Conservation (phyloP, 805 yeast genomes). For the Candida takata region DNA sequence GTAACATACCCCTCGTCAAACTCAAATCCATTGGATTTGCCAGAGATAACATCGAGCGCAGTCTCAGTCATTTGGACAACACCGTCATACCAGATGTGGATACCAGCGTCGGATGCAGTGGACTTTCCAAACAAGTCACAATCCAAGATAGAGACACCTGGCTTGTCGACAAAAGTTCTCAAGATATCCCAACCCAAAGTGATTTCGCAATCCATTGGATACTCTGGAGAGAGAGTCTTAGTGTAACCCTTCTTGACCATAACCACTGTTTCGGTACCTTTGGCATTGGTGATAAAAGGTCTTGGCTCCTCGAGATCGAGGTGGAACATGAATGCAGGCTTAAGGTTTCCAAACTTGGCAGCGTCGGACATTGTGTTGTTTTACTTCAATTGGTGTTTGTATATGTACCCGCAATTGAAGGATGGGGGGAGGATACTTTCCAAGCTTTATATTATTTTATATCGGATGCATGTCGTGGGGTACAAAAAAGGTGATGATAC, state of each 20-base stretch:
- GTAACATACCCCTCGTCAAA: slow-evolving; percentile 45
- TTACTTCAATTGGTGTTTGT: no score
- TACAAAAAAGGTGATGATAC: no score
- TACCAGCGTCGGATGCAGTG: slow-evolving; percentile 33
- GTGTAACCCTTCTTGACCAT: slow-evolving; percentile 29
- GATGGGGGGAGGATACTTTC: no score
- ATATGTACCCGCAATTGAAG: no score
- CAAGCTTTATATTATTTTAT: no score
- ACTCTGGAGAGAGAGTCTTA: slow-evolving; percentile 28
- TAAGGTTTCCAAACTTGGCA: slow-evolving; percentile 14
- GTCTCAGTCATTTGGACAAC: slow-evolving; percentile 33
- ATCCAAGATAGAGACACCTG: slow-evolving; percentile 34
- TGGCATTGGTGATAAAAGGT: slow-evolving; percentile 21
- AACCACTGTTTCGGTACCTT: slow-evolving; percentile 26
- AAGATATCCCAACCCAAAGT: slow-evolving; percentile 43
- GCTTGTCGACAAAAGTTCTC: slow-evolving; percentile 24
- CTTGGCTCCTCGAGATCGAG: slow-evolving; percentile 29
- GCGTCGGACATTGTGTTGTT: slow-evolving; percentile 3
- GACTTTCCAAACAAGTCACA: slow-evolving; percentile 44
- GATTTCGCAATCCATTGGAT: slow-evolving; percentile 34
- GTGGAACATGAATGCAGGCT: slow-evolving; percentile 33
- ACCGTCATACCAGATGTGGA: slow-evolving; percentile 42
- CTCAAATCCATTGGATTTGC: slow-evolving; percentile 25
- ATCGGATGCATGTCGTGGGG: no score
- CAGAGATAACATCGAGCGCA: slow-evolving; percentile 30